A percentile compares a stretch with the other conserved stretches of the same genome.
These are phyloP conservation scores for Aspergillus sp. DNA, from an alignment of 2,329 filamentous ascomycete species.

Conservation along the genomic window DNA sequence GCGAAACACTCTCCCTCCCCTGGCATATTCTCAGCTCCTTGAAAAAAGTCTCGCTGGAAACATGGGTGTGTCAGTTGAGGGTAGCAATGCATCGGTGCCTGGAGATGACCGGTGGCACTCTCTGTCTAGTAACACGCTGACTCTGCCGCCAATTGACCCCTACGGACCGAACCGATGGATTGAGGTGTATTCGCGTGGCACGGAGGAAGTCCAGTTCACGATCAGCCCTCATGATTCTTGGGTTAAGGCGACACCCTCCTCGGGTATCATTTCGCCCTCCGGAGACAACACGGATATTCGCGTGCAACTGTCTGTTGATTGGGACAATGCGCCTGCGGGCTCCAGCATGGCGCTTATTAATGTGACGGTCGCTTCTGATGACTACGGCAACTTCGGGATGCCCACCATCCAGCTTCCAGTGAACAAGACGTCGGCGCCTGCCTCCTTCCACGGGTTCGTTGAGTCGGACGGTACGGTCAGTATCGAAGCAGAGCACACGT, in stretches of 20 bases:
- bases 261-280: conserved; percentile 50
- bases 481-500: conserved; percentile 35
- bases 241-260: conserved; percentile 21
- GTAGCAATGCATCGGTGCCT: conserved; percentile 64
- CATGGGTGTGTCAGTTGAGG: conserved; percentile 64
- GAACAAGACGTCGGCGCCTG: conserved; percentile 49
- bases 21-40: conserved; percentile 58
- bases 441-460: conserved; percentile 60
- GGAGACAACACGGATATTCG: conserved; percentile 47
- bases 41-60: conserved; percentile 61
- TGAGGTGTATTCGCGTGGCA: conserved; percentile 62
- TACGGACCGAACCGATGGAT: conserved; percentile 62
- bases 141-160: conserved; percentile 57
- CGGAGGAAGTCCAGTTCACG: conserved; percentile 49
- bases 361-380: conserved; percentile 15
- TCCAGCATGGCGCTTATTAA: conserved; percentile 19
- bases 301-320: conserved; percentile 58
- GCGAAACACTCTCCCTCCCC: conserved; percentile 64
- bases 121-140: conserved; percentile 53
- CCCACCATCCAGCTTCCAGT: conserved; percentile 56
- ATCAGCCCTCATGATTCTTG: conserved; percentile 40
- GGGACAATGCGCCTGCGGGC: conserved; percentile 46
- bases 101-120: conserved; percentile 64
- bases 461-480: conserved; percentile 54
- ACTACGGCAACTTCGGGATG: conserved; percentile 33